Base-by-base conservation (phyloP, 257 asterid genomes). In the Handroanthus guayacan region DNA sequence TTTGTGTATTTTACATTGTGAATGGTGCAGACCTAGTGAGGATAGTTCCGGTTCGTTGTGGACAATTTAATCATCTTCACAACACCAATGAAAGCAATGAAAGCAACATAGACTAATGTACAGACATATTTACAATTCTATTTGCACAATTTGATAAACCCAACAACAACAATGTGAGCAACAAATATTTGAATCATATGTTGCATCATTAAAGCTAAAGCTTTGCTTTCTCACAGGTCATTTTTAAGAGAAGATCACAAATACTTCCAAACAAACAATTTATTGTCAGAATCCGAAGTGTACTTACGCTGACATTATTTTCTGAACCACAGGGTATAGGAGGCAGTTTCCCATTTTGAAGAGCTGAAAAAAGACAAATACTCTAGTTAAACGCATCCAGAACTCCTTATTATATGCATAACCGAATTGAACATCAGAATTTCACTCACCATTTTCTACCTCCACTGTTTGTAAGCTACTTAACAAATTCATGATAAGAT, bases 231-330 rank as follows among this genome's bases (percentile, higher is more conserved):
- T 50, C 72, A 20, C 41, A 25, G 39, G 34, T 45, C 20, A 14
- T 36, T 71, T 51, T 48, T 4, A 72, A 39, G 9, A 62, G 48
- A 63, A 50, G 36, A 71, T 55, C 52, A 71, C 18, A 72, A 52
- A 62, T 16, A 66, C 75, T 62, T 55, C 69, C 38, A 72, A 66
- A 48, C 14, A 7, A 51, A 76, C 61, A 45, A 17, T 38, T 61
- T 51, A 72, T 65, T 43, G 6, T 16, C 62, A 61, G 54, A 51
- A 54, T 31, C 25, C 16, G 63, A 77, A 77, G 36, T 50, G 83
- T 67, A 80, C 99, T 85, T 86, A 95, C 99, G 47, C 72, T 83
- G 89, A 96, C 99, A 78, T 95, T 95, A 79, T 68, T 87, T 83
- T 95, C 98, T 50, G 86, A 78, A 62, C 80, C 87, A 72, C 89